Evolutionary conservation across 495 filamentous ascomycete species (phyloP), one percentile per base, ranked within the genome.

Genomic region (Penicillium manginii): DNA sequence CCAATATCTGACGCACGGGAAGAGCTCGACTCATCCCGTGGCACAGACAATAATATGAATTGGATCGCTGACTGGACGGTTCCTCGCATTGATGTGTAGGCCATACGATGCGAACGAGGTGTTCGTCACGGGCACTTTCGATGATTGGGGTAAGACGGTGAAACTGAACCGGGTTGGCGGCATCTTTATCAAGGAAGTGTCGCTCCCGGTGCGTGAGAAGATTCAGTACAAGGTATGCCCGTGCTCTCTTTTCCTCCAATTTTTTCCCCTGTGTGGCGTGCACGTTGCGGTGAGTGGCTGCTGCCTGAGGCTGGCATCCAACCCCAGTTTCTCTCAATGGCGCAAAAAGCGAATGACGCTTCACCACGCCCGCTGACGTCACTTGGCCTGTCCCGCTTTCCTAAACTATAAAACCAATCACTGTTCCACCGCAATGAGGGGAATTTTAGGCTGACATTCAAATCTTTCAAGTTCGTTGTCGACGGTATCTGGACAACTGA

Each of bases 81-180:
- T 67, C 51, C 62, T 65, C 50, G 61, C 64, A 59, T 68, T 54
- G 46, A 50, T 42, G 58, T 63, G 37, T 59, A 93, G 91, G 91
- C 83, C 86, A 61, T 85, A 91, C 68, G 67, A 80, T 60, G 91
- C 90, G 59, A 81, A 82, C 59, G 92, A 96, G 70, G 94, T 98
- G 62, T 92, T 88, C 72, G 94, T 98, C 57, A 97, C 93, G 7
- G 94, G 94, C 66, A 93, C 90, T 49, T 98, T 98, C 70, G 93
- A 98, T 73, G 84, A 92, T 77, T 98, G 94, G 94, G 79, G 83
- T 46, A 90, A 91, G 80, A 91, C 83, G 48, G 85, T 91, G 65
- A 85, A 87, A 78, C 81, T 98, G 50, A 86, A 91, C 46, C 88
- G 89, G 69, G 83, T 84, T 21, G 86, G 82, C 61, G 83, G 84